These are phyloP conservation scores for Pseudonectria buxi DNA, from an alignment of 2,329 filamentous ascomycete genomes.

Conservation along the genomic window DNA sequence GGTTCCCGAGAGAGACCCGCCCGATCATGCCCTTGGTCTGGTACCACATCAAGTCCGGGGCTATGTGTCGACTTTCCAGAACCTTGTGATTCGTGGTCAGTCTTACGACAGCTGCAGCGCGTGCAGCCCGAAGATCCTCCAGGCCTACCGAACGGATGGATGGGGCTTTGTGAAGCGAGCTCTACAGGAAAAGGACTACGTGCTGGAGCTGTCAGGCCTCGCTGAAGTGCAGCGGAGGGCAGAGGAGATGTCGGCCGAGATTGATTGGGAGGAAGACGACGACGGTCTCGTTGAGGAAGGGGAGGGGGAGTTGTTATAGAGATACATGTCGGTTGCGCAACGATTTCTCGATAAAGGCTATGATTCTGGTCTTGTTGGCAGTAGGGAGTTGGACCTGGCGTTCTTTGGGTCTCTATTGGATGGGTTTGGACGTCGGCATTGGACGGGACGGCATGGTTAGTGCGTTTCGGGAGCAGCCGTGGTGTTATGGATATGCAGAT, in stretches of 20 bases:
- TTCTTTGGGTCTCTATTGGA: too few relatives aligned
- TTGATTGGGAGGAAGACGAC: slow-evolving; percentile 58
- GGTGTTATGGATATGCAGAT: too few relatives aligned
- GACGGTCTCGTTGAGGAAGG: slow-evolving; percentile 43
- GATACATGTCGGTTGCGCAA: neutral
- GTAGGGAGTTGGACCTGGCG: too few relatives aligned
- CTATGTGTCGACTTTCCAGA: slow-evolving; percentile 67
- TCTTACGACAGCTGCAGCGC: slow-evolving; percentile 78
- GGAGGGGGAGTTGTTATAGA: slow-evolving; percentile 46
- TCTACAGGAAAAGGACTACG: slow-evolving; percentile 67
- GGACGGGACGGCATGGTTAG: too few relatives aligned
- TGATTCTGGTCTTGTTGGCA: too few relatives aligned
- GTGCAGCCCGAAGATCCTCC: slow-evolving; percentile 64
- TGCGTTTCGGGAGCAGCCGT: too few relatives aligned
- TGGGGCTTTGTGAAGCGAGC: slow-evolving; percentile 75
- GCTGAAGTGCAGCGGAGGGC: slow-evolving; percentile 62
- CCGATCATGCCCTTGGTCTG: slow-evolving; percentile 56
- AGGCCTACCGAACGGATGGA: slow-evolving; percentile 58
- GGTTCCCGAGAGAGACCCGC: slow-evolving; percentile 47
- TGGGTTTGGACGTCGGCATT: too few relatives aligned
- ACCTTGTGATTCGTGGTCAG: slow-evolving; percentile 63
- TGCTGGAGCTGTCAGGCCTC: slow-evolving; percentile 68
- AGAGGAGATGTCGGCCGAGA: slow-evolving; percentile 42
- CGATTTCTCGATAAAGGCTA: slow-evolving; percentile 1
- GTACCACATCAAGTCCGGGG: slow-evolving; percentile 78